These are phyloP conservation scores for Cercospora sesami DNA, from an alignment of 2,329 filamentous ascomycete genomes.

Conservation along the genomic window DNA sequence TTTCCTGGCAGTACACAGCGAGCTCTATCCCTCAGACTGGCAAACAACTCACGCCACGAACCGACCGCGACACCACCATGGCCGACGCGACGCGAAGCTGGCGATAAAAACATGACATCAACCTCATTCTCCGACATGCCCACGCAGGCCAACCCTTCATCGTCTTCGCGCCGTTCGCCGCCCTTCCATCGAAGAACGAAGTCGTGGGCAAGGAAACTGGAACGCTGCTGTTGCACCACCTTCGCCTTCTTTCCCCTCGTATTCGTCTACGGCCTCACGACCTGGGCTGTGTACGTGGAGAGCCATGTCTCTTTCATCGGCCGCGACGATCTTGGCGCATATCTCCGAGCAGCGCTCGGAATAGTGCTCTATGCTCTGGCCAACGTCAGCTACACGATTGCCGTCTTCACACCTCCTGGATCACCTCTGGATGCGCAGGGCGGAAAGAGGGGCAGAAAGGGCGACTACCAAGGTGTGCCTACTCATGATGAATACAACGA, in stretches of 20 bases:
- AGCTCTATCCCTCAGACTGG: background rate
- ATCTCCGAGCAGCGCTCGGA: conserved; percentile 57
- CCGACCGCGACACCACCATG: background rate
- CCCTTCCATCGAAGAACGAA: conserved; percentile 37
- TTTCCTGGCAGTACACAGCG: background rate
- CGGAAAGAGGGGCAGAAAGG: conserved; percentile 23
- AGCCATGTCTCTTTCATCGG: conserved; percentile 55
- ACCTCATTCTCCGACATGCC: conserved; percentile 34
- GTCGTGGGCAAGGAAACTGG: conserved; percentile 66
- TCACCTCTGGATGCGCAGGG: conserved; percentile 51
- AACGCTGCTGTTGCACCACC: conserved; percentile 77
- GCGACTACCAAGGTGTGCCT: conserved; percentile 74
- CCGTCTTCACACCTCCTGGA: conserved; percentile 90
- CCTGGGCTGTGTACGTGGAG: conserved; percentile 90
- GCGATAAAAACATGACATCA: conserved; percentile 17
- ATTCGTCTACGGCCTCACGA: conserved; percentile 59
- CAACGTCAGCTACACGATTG: conserved; percentile 86
- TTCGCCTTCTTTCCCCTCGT: conserved; percentile 31
- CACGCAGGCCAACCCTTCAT: conserved; percentile 25
- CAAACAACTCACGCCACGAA: background rate
- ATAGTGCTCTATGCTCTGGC: conserved; percentile 73
- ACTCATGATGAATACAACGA: conserved; percentile 62
- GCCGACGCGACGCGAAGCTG: background rate
- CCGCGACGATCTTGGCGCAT: conserved; percentile 21
- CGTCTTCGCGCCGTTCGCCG: conserved; percentile 31